Conservation (phyloP, 1,139 yeast genomes). For the Yamadazyma pseudoaaseri region DNA sequence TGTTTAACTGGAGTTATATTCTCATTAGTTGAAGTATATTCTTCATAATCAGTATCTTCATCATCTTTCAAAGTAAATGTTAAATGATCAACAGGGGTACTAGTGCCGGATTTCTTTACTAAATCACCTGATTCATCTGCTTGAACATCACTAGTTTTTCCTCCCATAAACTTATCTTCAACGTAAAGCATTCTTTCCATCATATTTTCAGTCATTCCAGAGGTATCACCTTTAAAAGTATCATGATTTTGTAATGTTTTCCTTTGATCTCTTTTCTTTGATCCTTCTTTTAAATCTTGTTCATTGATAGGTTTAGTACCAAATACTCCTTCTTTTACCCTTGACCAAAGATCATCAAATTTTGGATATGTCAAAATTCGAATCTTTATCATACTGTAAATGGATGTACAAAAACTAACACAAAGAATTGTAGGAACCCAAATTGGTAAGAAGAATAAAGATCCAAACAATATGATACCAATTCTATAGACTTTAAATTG, state of each 20-base stretch:
- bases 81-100: slow-evolving; percentile 1
- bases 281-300: slow-evolving; percentile 34
- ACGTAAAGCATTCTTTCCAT: slow-evolving; percentile 41
- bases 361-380: slow-evolving; percentile 23
- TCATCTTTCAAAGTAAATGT: slow-evolving; percentile 12
- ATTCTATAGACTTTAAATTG: slow-evolving; percentile 28
- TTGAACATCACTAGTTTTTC: slow-evolving; percentile 15
- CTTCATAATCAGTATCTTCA: slow-evolving; percentile 14
- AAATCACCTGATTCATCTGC: slow-evolving; percentile 16
- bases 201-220: slow-evolving; percentile 35
- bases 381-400: slow-evolving; percentile 37
- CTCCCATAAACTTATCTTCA: slow-evolving; percentile 29
- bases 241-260: slow-evolving; percentile 29
- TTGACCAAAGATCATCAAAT: slow-evolving; percentile 32
- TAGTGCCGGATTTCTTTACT: slow-evolving; percentile 5
- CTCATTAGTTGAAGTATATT: slow-evolving; percentile 7
- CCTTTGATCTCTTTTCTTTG: slow-evolving; percentile 29
- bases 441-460: slow-evolving; percentile 44
- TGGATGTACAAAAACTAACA: slow-evolving; percentile 36
- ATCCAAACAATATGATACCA: slow-evolving; percentile 27
- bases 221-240: slow-evolving; percentile 44
- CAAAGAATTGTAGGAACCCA: slow-evolving; percentile 55
- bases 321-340: slow-evolving; percentile 33
- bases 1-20: slow-evolving; percentile 13
- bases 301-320: slow-evolving; percentile 32